Evolutionary conservation across 1,284 basidiomycete species (phyloP).

Genomic region (Naganishia cerealis): DNA sequence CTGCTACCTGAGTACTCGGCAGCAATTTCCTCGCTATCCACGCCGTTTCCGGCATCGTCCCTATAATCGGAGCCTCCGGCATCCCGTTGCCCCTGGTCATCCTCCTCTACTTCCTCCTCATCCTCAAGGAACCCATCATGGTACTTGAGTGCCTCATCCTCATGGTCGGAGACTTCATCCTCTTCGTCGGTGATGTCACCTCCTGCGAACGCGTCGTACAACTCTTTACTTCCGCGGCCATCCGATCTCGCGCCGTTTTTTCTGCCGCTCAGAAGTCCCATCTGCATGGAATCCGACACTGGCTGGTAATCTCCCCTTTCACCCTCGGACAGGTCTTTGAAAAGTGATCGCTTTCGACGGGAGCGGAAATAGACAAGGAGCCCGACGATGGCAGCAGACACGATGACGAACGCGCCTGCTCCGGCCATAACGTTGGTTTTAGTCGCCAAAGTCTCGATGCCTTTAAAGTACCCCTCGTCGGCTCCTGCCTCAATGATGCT

Average conservation of each 20-base stretch:
- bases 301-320: conserved; percentile 65
- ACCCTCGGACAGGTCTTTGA: conserved; percentile 42
- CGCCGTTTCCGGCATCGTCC: not conserved
- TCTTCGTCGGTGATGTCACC: conserved; percentile 59
- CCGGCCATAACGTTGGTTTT: conserved; percentile 81
- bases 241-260: conserved; percentile 38
- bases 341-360: conserved; percentile 58
- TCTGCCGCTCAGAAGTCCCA: conserved; percentile 62
- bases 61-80: not conserved
- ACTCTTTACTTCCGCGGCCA: conserved; percentile 63
- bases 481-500: conserved; percentile 38
- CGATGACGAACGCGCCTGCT: conserved; percentile 69
- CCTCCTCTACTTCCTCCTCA: conserved; percentile 38
- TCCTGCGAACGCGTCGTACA: conserved; percentile 80
- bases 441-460: conserved; percentile 71
- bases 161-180: conserved; percentile 41
- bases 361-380: conserved; percentile 59
- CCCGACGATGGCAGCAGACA: conserved; percentile 65
- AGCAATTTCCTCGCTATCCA: not conserved
- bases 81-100: not conserved
- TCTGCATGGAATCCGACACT: conserved; percentile 71
- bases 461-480: conserved; percentile 84
- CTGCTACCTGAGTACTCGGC: conserved; percentile 8
- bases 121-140: conserved; percentile 54
- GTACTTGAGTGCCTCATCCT: conserved; percentile 45